phyloP scores from a whole-genome alignment of 257 asterid species.

The Rubia yunnanensis region DNA sequence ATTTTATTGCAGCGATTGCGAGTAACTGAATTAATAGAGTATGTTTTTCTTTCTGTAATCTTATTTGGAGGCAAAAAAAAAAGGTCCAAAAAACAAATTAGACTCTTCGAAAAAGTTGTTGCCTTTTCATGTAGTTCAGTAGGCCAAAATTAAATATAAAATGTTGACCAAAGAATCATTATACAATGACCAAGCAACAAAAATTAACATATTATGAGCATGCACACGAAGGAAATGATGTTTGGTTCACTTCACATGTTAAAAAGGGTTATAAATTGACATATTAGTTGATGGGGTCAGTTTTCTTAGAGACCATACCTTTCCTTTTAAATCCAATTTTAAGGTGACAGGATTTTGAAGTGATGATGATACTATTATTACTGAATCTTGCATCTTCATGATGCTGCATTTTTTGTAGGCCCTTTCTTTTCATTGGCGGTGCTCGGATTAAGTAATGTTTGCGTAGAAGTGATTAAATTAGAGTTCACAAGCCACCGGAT shows the following conservation, averaged over 20 bases:
- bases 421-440: neutral
- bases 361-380: too few relatives aligned
- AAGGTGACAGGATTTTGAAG: neutral
- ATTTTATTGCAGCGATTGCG: too few relatives aligned
- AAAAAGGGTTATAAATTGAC: too few relatives aligned
- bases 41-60: too few relatives aligned
- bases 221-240: neutral
- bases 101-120: neutral
- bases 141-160: neutral
- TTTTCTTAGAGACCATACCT: slow-evolving; percentile 5
- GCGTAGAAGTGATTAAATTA: neutral
- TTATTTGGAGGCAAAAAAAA: neutral
- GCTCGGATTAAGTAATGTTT: neutral
- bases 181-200: neutral
- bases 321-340: neutral
- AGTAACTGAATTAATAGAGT: too few relatives aligned
- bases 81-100: neutral
- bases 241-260: neutral
- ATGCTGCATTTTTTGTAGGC: neutral
- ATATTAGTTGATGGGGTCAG: slow-evolving; percentile 7
- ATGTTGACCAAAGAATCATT: neutral
- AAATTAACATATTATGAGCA: too few relatives aligned
- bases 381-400: neutral
- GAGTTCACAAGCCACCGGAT: neutral
- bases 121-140: neutral